phyloP scores from a whole-genome alignment of 805 yeast genomes.

The Candida fluviatilis region DNA sequence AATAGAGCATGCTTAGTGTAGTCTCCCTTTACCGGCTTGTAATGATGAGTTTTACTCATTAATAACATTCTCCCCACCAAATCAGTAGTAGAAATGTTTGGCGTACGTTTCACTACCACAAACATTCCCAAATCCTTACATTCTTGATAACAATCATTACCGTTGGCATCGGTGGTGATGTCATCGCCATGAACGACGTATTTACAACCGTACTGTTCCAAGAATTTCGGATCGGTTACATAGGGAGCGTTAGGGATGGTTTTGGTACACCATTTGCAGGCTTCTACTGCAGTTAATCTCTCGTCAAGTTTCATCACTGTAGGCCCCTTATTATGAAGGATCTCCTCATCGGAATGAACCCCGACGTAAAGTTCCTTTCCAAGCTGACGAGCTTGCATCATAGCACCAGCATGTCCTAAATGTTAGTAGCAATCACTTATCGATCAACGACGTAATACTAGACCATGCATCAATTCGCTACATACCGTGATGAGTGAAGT shows the following conservation, averaged over 20 bases:
- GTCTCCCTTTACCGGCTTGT: slow-evolving; percentile 24
- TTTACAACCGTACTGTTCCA: slow-evolving; percentile 71
- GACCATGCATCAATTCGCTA: slow-evolving; percentile 5
- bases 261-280: slow-evolving; percentile 83
- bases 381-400: slow-evolving; percentile 84
- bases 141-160: slow-evolving; percentile 84
- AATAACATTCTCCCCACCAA: slow-evolving; percentile 83
- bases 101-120: slow-evolving; percentile 88
- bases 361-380: slow-evolving; percentile 81
- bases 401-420: slow-evolving; percentile 84
- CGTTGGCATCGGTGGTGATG: slow-evolving; percentile 93
- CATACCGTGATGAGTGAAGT: slow-evolving; percentile 91
- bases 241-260: slow-evolving; percentile 83
- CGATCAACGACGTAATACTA: not conserved
- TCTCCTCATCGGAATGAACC: slow-evolving; percentile 89
- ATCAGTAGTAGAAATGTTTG: slow-evolving; percentile 92
- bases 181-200: slow-evolving; percentile 99
- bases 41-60: slow-evolving; percentile 56
- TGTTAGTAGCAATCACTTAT: not conserved
- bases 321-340: slow-evolving; percentile 80
- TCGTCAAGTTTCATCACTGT: slow-evolving; percentile 86
- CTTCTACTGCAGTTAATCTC: slow-evolving; percentile 77
- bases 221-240: slow-evolving; percentile 79
- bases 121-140: slow-evolving; percentile 85
- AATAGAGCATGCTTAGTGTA: slow-evolving; percentile 23